Percentiles rank a stretch among this genome's conserved stretches.
Conservation (phyloP, 305 asterid genomes). For the Solanum hybrid region DNA sequence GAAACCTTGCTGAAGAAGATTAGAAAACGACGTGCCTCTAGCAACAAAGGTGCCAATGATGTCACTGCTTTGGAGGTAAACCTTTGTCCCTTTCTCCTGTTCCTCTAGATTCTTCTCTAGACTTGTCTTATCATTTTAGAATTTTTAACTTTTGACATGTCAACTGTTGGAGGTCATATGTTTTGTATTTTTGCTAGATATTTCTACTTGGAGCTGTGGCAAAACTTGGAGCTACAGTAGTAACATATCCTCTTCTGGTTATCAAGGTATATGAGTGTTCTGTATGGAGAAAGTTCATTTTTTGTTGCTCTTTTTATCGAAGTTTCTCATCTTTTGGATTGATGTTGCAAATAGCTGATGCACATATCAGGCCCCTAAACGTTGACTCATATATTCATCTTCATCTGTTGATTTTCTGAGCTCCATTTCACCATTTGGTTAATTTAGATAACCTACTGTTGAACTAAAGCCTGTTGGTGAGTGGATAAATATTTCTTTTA, state of each 20-base stretch:
- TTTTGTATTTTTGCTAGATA: conserved; percentile 37
- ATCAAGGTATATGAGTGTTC: conserved; percentile 51
- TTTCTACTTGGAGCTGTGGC: conserved; percentile 97
- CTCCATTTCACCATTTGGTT: not conserved
- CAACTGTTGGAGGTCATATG: conserved; percentile 4
- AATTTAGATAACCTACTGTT: not conserved
- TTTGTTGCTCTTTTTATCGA: not conserved
- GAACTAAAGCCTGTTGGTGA: not conserved
- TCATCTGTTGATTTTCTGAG: not conserved
- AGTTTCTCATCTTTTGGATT: not conserved
- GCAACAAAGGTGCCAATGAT: conserved; percentile 35
- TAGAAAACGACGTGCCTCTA: conserved; percentile 45
- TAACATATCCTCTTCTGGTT: conserved; percentile 90
- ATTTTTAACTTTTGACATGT: not conserved
- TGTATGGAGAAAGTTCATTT: not conserved
- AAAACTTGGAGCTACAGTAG: conserved; percentile 94
- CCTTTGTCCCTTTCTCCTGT: conserved; percentile 1
- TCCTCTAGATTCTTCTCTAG: not conserved
- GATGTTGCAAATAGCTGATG: not conserved
- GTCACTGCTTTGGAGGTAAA: conserved; percentile 81
- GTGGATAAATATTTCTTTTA: not conserved
- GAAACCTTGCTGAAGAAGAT: conserved; percentile 86
- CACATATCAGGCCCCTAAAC: not conserved
- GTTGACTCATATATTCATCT: not conserved
- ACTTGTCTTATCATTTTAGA: not conserved